phyloP scores from a whole-genome alignment of 1,284 basidiomycete genomes.

The Naganishia liquefaciens region DNA sequence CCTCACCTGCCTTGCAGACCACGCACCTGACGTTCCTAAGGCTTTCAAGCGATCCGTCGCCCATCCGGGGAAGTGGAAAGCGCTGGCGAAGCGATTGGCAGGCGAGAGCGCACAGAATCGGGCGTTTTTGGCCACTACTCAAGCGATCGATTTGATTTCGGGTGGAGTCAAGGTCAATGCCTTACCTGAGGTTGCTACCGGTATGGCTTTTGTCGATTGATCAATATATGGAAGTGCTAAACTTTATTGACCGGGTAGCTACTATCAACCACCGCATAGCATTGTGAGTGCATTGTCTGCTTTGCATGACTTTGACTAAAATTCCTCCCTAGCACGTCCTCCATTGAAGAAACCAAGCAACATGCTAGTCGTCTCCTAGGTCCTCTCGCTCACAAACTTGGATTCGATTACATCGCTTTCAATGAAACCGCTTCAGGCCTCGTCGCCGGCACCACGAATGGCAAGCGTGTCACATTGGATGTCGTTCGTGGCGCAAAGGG shows the following conservation, averaged over 20 bases:
- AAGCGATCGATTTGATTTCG: slow-evolving; percentile 49
- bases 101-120: slow-evolving; percentile 41
- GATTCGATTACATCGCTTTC: slow-evolving; percentile 49
- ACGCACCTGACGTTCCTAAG: slow-evolving; percentile 52
- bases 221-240: not conserved
- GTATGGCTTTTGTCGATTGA: slow-evolving; percentile 34
- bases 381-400: slow-evolving; percentile 52
- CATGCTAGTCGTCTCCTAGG: slow-evolving; percentile 50
- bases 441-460: slow-evolving; percentile 1
- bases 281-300: slow-evolving; percentile 39
- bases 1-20: slow-evolving; percentile 56
- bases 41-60: slow-evolving; percentile 44
- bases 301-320: not conserved
- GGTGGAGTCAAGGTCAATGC: slow-evolving; percentile 56
- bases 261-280: slow-evolving; percentile 57
- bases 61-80: slow-evolving; percentile 51
- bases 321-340: slow-evolving; percentile 43
- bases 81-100: slow-evolving; percentile 52
- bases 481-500: slow-evolving; percentile 22
- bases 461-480: slow-evolving; percentile 34
- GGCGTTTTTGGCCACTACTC: slow-evolving; percentile 51
- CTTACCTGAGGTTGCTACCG: slow-evolving; percentile 50
- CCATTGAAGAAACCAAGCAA: slow-evolving; percentile 52
- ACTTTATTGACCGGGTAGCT: slow-evolving; percentile 32
- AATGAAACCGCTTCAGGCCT: slow-evolving; percentile 30